Base-by-base conservation (phyloP, 2,329 filamentous ascomycete genomes). In the Intubia oerlemansii region DNA sequence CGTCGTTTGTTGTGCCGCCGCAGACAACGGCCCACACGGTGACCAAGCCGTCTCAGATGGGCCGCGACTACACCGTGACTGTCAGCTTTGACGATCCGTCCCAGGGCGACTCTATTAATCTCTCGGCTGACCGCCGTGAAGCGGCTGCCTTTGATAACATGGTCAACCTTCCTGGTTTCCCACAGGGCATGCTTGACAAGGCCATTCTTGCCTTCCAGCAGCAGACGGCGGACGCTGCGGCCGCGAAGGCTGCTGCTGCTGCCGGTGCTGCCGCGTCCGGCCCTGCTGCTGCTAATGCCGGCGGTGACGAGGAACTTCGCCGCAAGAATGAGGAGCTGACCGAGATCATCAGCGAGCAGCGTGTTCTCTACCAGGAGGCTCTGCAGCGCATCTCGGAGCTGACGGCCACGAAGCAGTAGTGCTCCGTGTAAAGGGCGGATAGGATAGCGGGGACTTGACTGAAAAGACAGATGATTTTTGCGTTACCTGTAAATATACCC, bases 31-130 rank as follows among this genome's bases (percentile, higher is more conserved):
- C 62, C 11, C 50, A 64, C 14, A 62, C 60, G 2, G 61, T 93
- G 15, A 60, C 85, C 34, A 93, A 92, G 53, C 85, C 85, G n/a
- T 71, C 69, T 36, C 62, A 75, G 34, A 68, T 62, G 28, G 61
- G 65, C 35, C 57, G 64, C 22, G 63, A 60, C 36, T 81, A 84
- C 44, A 62, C 60, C 4, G 58, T 80, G 35, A 71, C 60, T 11
- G 54, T 68, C 10, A 72, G 79, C 44, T 53, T 82, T n/a, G 54
- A 56, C 10, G 49, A 56, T 8, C 19, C 24, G 25, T 24, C 7
- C n/a, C n/a, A n/a, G n/a, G n/a, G n/a, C n/a, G n/a, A n/a, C n/a
- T 14, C 11, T 2, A 5, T 2, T 9, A 9, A 19, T 1, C 19
- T 4, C 6, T 10, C 3, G 17, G 14, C n/a, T n/a, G n/a, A n/a